Conservation (phyloP, 441 rosid genomes). For the Gossypium lobatum region DNA sequence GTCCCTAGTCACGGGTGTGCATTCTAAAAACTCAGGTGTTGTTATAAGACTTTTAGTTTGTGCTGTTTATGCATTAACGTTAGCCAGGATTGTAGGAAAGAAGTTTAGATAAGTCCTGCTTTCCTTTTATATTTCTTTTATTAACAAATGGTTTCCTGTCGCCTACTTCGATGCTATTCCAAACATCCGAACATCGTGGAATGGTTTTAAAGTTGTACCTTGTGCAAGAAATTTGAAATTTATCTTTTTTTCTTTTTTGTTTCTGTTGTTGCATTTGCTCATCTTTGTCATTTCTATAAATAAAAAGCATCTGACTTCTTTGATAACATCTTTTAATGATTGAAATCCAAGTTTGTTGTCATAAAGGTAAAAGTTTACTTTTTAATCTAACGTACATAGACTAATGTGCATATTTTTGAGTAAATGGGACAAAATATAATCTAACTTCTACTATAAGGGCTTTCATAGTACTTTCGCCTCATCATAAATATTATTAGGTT, state of each 20-base stretch:
- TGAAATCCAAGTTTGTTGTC: too few relatives aligned
- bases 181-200: slow-evolving; percentile 10
- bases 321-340: too few relatives aligned
- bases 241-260: background rate
- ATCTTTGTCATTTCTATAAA: background rate
- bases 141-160: slow-evolving; percentile 12
- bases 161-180: slow-evolving; percentile 9
- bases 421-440: too few relatives aligned
- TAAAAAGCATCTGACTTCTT: slow-evolving; percentile 7
- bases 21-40: slow-evolving; percentile 13
- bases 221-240: slow-evolving; percentile 6
- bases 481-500: too few relatives aligned
- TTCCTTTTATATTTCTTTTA: slow-evolving; percentile 15
- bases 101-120: slow-evolving; percentile 24
- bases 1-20: background rate
- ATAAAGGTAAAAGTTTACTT: too few relatives aligned
- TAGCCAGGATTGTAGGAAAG: slow-evolving; percentile 26
- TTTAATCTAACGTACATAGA: too few relatives aligned
- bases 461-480: too few relatives aligned
- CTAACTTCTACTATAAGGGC: too few relatives aligned
- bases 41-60: slow-evolving; percentile 18
- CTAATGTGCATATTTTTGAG: too few relatives aligned
- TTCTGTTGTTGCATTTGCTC: background rate
- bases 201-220: slow-evolving; percentile 21
- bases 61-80: background rate